Evolutionary conservation across 2,329 filamentous ascomycete species (phyloP), one percentile per base, ranked within the genome.

Genomic region (Ascochyta clinopodiicola): DNA sequence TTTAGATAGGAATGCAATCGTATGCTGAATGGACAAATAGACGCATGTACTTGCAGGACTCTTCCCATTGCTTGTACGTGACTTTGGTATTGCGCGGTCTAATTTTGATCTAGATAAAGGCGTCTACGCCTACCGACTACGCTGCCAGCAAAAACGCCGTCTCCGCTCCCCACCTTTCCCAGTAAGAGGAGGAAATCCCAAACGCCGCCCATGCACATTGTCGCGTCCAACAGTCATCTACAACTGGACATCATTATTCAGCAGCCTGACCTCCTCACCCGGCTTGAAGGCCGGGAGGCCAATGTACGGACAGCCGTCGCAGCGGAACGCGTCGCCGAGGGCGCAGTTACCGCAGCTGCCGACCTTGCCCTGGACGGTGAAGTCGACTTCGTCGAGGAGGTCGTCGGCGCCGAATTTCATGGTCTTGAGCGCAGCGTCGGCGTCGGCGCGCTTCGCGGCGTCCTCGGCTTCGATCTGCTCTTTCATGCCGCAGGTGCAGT

Each of bases 321-420:
- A 85, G 19, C 83, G 73, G 70, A 83, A 84, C 0, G 95, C 94
- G 76, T 98, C 94, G 45, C 95, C 95, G 15, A 99, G 82, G 25
- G 92, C 89, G 77, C 95, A 98, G 78, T 94, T 97, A 25, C 92
- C 92, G 75, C 95, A 99, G 17, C 91, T 96, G 50, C 95, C 94
- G 6, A 94, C 91, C 80, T 97, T 98, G 66, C 95, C 95, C 77
- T 96, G 85, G n/a, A 98, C 91, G 0, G 95, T 99, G 73, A 99
- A 98, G 77, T 99, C 95, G 8, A 98, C 84, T 76, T 98, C 94
- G 46, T 86, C 87, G 44, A 99, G 79, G 0, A 57, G 63, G 72
- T 99, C 95, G 67, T 91, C 88, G 1, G 86, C 81, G 44, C 84
- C 86, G 46, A 96, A 82, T 77, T 90, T 91, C 59, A 92, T 80